Evolutionary conservation across 2,329 filamentous ascomycete genomes (phyloP).

Genomic region (Phialophora expanda): DNA sequence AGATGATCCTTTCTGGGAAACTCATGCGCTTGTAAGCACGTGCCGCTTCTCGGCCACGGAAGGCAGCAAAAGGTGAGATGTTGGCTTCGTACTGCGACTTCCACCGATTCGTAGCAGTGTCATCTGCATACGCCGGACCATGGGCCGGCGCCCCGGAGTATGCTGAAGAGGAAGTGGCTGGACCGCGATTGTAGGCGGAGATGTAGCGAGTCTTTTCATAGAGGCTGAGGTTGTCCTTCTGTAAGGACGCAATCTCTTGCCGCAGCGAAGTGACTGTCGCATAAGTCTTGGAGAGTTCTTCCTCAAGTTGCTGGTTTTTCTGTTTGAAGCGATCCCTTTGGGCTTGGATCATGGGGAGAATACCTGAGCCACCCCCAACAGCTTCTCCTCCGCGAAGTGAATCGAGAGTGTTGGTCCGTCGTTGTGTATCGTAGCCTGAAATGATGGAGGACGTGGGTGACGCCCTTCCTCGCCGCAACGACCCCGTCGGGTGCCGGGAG

Average conservation of each 20-base stretch:
- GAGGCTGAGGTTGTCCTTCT: slow-evolving; percentile 92
- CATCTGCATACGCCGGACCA: slow-evolving; percentile 68
- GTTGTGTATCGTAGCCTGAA: slow-evolving; percentile 84
- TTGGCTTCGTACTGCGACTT: slow-evolving; percentile 92
- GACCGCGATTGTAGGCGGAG: slow-evolving; percentile 83
- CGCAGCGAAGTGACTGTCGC: slow-evolving; percentile 81
- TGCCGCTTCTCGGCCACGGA: slow-evolving; percentile 89
- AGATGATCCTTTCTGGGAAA: slow-evolving; percentile 85
- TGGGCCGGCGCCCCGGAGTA: slow-evolving; percentile 67
- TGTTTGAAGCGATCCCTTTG: slow-evolving; percentile 98
- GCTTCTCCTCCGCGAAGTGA: slow-evolving; percentile 68
- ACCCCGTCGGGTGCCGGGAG: slow-evolving; percentile 72
- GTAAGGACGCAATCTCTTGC: slow-evolving; percentile 86
- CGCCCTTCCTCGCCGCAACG: slow-evolving; percentile 68
- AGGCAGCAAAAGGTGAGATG: slow-evolving; percentile 93
- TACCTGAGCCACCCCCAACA: slow-evolving; percentile 78
- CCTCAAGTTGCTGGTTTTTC: slow-evolving; percentile 87
- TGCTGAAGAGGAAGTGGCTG: slow-evolving; percentile 66
- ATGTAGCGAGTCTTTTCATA: slow-evolving; percentile 99
- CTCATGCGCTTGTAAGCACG: slow-evolving; percentile 93
- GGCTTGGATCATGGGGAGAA: slow-evolving; percentile 96
- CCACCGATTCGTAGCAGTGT: slow-evolving; percentile 79
- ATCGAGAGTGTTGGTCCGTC: slow-evolving; percentile 59
- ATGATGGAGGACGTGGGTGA: slow-evolving; percentile 98
- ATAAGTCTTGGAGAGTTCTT: slow-evolving; percentile 84